phyloP scores from a whole-genome alignment of 176 grass and related monocot genomes.

The Juncus effusus region DNA sequence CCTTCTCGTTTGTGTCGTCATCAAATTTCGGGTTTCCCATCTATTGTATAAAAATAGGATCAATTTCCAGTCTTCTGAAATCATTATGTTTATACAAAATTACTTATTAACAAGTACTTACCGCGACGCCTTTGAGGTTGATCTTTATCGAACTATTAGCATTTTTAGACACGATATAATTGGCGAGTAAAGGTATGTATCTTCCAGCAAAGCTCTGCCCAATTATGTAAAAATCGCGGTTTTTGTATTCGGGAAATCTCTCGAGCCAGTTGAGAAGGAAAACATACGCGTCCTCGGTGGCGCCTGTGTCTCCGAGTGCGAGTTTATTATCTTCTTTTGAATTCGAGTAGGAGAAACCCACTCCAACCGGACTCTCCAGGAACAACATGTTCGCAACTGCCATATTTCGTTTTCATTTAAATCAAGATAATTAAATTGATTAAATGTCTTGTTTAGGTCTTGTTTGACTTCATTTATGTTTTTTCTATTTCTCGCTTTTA shows the following conservation, averaged over 20 bases:
- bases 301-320: slow-evolving; percentile 39
- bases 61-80: background rate
- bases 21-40: slow-evolving; percentile 90
- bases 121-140: slow-evolving; percentile 40
- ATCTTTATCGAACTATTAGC: background rate
- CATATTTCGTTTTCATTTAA: background rate
- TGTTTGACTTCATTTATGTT: background rate
- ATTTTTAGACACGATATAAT: slow-evolving; percentile 29
- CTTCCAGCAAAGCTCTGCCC: slow-evolving; percentile 75
- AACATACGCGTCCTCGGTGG: slow-evolving; percentile 33
- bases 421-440: background rate
- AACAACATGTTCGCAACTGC: slow-evolving; percentile 57
- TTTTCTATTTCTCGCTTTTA: background rate
- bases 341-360: slow-evolving; percentile 59
- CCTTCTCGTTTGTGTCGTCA: slow-evolving; percentile 78
- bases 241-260: slow-evolving; percentile 60
- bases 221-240: slow-evolving; percentile 39
- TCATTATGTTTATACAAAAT: background rate
- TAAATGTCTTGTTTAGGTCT: background rate
- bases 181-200: slow-evolving; percentile 56
- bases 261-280: slow-evolving; percentile 63
- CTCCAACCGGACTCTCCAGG: slow-evolving; percentile 54
- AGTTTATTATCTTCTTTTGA: slow-evolving; percentile 31
- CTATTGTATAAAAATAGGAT: slow-evolving; percentile 28
- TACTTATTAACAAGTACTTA: slow-evolving; percentile 19